A percentile compares a stretch with the other conserved stretches of the same genome.
phyloP scores from a whole-genome alignment of 2,329 filamentous ascomycete species.

The Aspergillus candidus region DNA sequence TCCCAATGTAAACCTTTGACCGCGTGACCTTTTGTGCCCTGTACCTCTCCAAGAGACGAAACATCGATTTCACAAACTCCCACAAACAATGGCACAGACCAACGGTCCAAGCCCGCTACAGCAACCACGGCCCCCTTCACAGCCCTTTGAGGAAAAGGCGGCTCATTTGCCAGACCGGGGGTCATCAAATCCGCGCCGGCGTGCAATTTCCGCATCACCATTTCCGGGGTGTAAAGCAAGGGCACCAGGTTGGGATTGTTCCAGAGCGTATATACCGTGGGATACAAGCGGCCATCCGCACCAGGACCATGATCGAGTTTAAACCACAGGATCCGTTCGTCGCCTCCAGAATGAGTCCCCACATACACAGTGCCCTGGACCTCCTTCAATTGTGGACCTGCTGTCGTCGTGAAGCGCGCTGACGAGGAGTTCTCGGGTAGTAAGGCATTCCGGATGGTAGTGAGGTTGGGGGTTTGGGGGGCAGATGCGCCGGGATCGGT shows the following conservation, averaged over 20 bases:
- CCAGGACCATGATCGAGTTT: constrained; percentile 51
- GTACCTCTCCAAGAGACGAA: constrained; percentile 47
- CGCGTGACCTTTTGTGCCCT: constrained; percentile 58
- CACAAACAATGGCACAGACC: constrained; percentile 58
- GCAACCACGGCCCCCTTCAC: constrained; percentile 58
- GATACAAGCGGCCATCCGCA: constrained; percentile 37
- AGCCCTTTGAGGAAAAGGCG: constrained; percentile 56
- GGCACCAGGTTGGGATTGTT: constrained; percentile 56
- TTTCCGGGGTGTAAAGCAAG: constrained; percentile 56
- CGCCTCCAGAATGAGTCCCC: constrained; percentile 51
- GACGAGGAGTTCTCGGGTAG: constrained; percentile 59
- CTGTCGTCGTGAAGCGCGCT: constrained; percentile 60
- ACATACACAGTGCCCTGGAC: constrained; percentile 61
- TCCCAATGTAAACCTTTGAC: constrained; percentile 62
- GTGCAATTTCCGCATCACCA: constrained; percentile 56
- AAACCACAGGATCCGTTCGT: constrained; percentile 60
- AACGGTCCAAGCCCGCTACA: constrained; percentile 53
- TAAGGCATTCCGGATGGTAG: constrained; percentile 51
- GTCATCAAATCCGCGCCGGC: constrained; percentile 64
- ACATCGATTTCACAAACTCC: constrained; percentile 62
- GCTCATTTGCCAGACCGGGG: constrained; percentile 58
- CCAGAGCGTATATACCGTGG: constrained; percentile 61
- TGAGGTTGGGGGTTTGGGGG: constrained; percentile 42
- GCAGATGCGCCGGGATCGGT: constrained; percentile 38
- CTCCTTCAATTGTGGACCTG: constrained; percentile 55